Conservation (phyloP, 441 rosid genomes). For the Brassica balearica region DNA sequence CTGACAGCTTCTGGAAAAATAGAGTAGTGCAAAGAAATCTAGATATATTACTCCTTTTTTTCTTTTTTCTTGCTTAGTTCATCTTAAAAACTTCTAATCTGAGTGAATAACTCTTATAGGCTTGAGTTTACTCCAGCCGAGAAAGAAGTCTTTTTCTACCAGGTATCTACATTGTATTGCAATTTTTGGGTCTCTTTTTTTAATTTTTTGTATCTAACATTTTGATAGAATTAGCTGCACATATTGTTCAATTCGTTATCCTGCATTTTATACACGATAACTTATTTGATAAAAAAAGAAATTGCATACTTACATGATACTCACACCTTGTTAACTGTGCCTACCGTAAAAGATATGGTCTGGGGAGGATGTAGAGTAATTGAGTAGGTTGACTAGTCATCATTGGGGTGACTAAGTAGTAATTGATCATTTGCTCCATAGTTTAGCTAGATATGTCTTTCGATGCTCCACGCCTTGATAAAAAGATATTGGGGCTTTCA, state of each 20-base stretch:
- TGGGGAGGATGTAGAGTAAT: conserved; percentile 23
- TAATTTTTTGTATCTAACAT: conserved; percentile 10
- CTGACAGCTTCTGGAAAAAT: conserved; percentile 22
- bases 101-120: conserved; percentile 56
- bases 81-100: conserved; percentile 28
- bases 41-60: background rate
- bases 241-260: conserved; percentile 8
- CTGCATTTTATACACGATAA: conserved; percentile 2
- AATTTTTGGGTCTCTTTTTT: background rate
- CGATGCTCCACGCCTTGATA: conserved; percentile 6
- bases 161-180: conserved; percentile 56
- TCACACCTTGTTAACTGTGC: conserved; percentile 13
- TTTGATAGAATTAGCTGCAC: conserved; percentile 19
- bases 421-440: conserved; percentile 22
- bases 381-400: conserved; percentile 26
- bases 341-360: conserved; percentile 7
- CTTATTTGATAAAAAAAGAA: conserved; percentile 9
- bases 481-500: background rate
- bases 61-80: conserved; percentile 22
- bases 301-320: background rate
- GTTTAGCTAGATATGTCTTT: conserved; percentile 24
- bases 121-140: conserved; percentile 84
- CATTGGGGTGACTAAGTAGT: conserved; percentile 29
- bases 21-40: conserved; percentile 15
- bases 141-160: conserved; percentile 83